Evolutionary conservation across 2,329 filamentous ascomycete species (phyloP), one percentile per base, ranked within the genome.

Genomic region (Celoporthe dispersa): DNA sequence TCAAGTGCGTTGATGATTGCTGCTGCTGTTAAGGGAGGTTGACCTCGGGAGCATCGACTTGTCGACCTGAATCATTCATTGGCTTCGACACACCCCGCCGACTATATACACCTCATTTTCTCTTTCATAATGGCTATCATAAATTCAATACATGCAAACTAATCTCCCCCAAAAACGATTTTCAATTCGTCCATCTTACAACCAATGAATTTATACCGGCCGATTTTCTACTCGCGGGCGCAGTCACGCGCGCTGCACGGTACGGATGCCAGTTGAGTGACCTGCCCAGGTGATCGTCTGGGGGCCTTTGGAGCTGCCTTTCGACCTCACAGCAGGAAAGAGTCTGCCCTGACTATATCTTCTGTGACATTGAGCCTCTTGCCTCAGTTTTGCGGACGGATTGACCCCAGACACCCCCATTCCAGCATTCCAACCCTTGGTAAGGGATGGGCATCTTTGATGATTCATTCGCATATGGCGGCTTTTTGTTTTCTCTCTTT

Each of bases 1-100:
- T 64, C 28, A 64, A 64, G 41, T 31, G 44, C 22, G 9, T 53
- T 35, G 63, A 53, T n/a, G 63, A 53, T 53, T 64, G 63, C 63
- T 64, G 63, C 31, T 64, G 63, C 44, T 64, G 63, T 33, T 53
- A n/a, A 41, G 35, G 37, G n/a, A 28, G 59, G 14, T 2, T 11
- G n/a, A 9, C 44, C 22, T n/a, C 8, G 44, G 44, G 19, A 16
- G 16, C 1, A n/a, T n/a, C 19, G 11, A 2, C 22, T 6, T 6
- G 57, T 22, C 57, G 16, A 22, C 61, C 19, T 9, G 16, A 11
- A 41, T n/a, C 12, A 44, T n/a, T 37, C 5, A 37, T 19, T 48
- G 39, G 3, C 28, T 28, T 14, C 39, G 7, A 35, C 31, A 39
- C 12, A 7, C 14, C 41, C 9, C 14, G 25, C 14, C 53, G 12